Evolutionary conservation across 1,284 basidiomycete species (phyloP).

Genomic region (Pascua sp.): DNA sequence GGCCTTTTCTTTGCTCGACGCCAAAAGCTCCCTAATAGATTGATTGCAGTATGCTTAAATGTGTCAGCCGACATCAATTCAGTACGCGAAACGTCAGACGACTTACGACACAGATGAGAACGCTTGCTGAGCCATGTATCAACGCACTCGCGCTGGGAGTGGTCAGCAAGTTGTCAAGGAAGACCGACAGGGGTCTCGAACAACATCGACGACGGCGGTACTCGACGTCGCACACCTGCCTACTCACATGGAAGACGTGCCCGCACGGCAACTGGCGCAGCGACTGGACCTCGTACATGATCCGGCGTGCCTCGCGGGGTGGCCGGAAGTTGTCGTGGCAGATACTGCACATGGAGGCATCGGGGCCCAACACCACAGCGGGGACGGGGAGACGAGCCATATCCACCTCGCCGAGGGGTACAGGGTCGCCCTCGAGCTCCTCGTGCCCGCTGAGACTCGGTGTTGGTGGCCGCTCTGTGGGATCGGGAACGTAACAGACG

Average conservation of each 20-base stretch:
- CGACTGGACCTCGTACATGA: slow-evolving; percentile 25
- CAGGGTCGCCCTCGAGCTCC: slow-evolving; percentile 3
- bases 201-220: too few relatives aligned
- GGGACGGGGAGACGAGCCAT: slow-evolving; percentile 21
- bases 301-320: slow-evolving; percentile 21
- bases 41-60: slow-evolving; percentile 28
- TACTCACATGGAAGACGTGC: slow-evolving; percentile 32
- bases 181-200: too few relatives aligned
- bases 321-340: slow-evolving; percentile 33
- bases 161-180: too few relatives aligned
- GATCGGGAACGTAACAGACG: slow-evolving; percentile 30
- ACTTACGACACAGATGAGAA: slow-evolving; percentile 27
- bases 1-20: neutral
- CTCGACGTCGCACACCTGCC: too few relatives aligned
- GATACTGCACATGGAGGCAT: slow-evolving; percentile 33
- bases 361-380: slow-evolving; percentile 16
- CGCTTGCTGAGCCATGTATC: slow-evolving; percentile 37
- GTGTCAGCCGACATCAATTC: too few relatives aligned
- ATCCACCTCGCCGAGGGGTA: slow-evolving; percentile 8
- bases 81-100: too few relatives aligned
- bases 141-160: slow-evolving; percentile 25
- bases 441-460: neutral
- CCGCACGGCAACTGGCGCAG: slow-evolving; percentile 32
- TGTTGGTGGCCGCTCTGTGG: slow-evolving; percentile 9
- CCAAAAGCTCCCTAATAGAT: slow-evolving; percentile 20